phyloP scores from a whole-genome alignment of 2,329 filamentous ascomycete species.

The Diplodia seriata region DNA sequence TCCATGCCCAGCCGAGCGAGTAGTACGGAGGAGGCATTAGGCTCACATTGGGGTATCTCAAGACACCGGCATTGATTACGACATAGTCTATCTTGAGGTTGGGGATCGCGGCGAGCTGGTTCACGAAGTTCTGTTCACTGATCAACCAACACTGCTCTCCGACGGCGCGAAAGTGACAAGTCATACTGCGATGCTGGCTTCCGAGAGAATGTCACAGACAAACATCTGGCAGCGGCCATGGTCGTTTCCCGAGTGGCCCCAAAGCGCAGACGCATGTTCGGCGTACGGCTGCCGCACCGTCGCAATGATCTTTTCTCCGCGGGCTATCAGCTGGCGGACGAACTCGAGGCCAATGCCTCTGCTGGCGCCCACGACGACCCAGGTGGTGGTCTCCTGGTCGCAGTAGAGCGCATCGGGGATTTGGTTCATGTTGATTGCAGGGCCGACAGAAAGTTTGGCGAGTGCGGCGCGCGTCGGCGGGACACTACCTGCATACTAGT shows the following conservation, averaged over 20 bases:
- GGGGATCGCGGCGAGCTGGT: constrained; percentile 48
- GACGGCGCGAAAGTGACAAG: not conserved
- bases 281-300: constrained; percentile 56
- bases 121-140: constrained; percentile 51
- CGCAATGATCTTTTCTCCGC: constrained; percentile 59
- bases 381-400: constrained; percentile 52
- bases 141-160: constrained; percentile 25
- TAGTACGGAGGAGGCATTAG: constrained; percentile 33
- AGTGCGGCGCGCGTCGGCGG: constrained; percentile 22
- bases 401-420: constrained; percentile 53
- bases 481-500: constrained; percentile 31
- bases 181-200: constrained; percentile 58
- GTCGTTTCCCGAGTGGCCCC: constrained; percentile 51
- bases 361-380: constrained; percentile 56
- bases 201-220: constrained; percentile 61
- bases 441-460: constrained; percentile 26
- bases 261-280: constrained; percentile 50
- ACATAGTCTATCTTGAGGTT: constrained; percentile 60
- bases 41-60: constrained; percentile 64
- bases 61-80: constrained; percentile 64
- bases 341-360: constrained; percentile 61
- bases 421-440: constrained; percentile 47
- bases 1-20: not conserved
- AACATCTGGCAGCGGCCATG: constrained; percentile 57
- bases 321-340: constrained; percentile 56